phyloP scores from a whole-genome alignment of 176 grass and related monocot species.

The Eremochloa ophiuroides region DNA sequence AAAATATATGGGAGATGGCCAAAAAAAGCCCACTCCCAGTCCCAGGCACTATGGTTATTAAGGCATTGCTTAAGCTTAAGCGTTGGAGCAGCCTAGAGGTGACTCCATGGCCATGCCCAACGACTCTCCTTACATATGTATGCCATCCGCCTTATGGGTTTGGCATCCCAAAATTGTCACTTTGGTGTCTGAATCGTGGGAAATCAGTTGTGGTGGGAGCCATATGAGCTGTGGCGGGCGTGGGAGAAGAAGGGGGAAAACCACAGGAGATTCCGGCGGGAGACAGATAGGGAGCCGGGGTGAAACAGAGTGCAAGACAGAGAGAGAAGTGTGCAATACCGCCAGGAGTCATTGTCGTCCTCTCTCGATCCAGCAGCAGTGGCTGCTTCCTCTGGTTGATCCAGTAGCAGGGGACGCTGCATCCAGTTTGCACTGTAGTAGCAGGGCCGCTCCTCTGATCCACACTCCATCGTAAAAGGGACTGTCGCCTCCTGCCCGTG shows the following conservation, averaged over 20 bases:
- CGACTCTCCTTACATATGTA: neutral
- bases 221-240: neutral
- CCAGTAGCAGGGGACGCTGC: neutral
- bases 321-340: neutral
- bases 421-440: neutral
- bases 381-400: neutral
- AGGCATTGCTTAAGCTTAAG: no score
- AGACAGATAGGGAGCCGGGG: neutral
- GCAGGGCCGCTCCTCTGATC: neutral
- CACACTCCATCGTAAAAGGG: neutral
- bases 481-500: neutral
- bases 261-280: neutral
- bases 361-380: neutral
- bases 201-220: neutral
- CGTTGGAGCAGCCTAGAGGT: no score
- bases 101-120: neutral
- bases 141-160: neutral
- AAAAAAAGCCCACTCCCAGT: neutral
- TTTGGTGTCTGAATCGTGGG: neutral
- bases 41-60: neutral
- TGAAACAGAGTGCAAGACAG: neutral
- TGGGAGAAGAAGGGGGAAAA: neutral
- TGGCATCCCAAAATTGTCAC: neutral
- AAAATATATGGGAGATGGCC: neutral
- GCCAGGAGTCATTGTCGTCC: neutral